Evolutionary conservation across 768 basidiomycete genomes (phyloP).

Genomic region (Suillus sp.): DNA sequence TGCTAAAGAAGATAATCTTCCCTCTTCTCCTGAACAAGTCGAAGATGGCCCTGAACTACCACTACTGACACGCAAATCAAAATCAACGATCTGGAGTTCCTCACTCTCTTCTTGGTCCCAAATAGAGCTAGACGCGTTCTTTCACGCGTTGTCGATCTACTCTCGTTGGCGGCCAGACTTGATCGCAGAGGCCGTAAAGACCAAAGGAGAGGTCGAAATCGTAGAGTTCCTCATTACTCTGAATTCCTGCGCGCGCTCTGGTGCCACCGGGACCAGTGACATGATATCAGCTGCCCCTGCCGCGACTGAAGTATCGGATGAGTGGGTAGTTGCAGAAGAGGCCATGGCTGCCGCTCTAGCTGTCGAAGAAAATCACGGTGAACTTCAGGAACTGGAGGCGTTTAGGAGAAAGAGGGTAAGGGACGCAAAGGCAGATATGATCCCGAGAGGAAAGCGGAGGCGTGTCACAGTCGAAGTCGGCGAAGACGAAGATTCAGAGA

Average conservation of each 20-base stretch:
- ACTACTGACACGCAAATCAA: background rate
- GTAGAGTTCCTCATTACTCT: slow-evolving; percentile 64
- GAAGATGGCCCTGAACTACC: background rate
- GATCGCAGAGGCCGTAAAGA: slow-evolving; percentile 65
- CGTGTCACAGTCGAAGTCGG: slow-evolving; percentile 10
- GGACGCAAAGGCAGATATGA: slow-evolving; percentile 13
- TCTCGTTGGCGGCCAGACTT: slow-evolving; percentile 79
- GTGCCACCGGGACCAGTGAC: slow-evolving; percentile 5
- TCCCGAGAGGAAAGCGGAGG: slow-evolving; percentile 8
- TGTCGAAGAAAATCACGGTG: slow-evolving; percentile 19
- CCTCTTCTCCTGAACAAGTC: background rate
- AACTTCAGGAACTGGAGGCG: background rate
- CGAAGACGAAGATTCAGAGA: slow-evolving; percentile 3
- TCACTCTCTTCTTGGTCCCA: slow-evolving; percentile 53
- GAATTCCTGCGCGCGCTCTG: slow-evolving; percentile 36
- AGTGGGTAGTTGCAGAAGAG: slow-evolving; percentile 38
- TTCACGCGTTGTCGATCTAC: slow-evolving; percentile 63
- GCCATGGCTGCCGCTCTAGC: slow-evolving; percentile 29
- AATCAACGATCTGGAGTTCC: slow-evolving; percentile 3
- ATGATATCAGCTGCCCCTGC: slow-evolving; percentile 15
- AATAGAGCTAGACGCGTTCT: slow-evolving; percentile 70
- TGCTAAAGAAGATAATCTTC: background rate
- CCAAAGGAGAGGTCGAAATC: slow-evolving; percentile 69
- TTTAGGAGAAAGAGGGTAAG: slow-evolving; percentile 10
- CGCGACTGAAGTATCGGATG: slow-evolving; percentile 40